phyloP scores from a whole-genome alignment of 306 rosid species.

The Glycyrrhiza uralensis region DNA sequence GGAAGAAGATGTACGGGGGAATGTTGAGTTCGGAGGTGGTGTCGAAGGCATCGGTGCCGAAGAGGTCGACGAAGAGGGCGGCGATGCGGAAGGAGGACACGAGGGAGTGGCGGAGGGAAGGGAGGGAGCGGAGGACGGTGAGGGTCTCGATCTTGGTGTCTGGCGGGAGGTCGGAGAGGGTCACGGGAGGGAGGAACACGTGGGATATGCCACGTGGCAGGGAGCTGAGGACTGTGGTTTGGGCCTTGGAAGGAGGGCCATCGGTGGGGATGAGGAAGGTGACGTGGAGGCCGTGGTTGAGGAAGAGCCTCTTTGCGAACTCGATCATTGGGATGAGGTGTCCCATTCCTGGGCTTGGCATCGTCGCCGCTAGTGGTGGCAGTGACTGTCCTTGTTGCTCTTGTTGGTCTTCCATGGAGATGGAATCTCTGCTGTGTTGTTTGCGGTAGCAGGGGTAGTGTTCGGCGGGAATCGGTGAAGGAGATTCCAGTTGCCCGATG shows the following conservation, averaged over 20 bases:
- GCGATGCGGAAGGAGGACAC: not conserved
- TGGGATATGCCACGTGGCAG: constrained; percentile 31
- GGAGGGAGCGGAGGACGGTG: constrained; percentile 32
- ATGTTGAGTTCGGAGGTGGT: constrained; percentile 42
- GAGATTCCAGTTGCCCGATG: no score
- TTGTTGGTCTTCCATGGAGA: not conserved
- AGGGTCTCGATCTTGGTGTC: constrained; percentile 16
- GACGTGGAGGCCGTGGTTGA: constrained; percentile 30
- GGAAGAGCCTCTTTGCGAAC: constrained; percentile 55
- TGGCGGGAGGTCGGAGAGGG: constrained; percentile 6
- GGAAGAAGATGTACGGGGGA: constrained; percentile 45
- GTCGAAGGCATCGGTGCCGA: constrained; percentile 59
- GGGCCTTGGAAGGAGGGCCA: constrained; percentile 50
- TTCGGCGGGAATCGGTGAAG: no score
- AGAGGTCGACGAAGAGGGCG: constrained; percentile 53
- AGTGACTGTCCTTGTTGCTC: not conserved
- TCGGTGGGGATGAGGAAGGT: constrained; percentile 55
- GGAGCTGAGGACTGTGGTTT: constrained; percentile 35
- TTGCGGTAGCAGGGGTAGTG: no score
- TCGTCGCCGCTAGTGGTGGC: constrained; percentile 37
- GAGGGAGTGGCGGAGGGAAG: constrained; percentile 27
- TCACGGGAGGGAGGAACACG: constrained; percentile 21
- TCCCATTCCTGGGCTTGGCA: constrained; percentile 82
- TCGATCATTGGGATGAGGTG: constrained; percentile 72
- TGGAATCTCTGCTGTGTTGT: no score